A percentile compares a stretch with the other conserved stretches of the same genome.
Evolutionary conservation across 2,329 filamentous ascomycete genomes (phyloP).

Genomic region (Penicillium palitans): DNA sequence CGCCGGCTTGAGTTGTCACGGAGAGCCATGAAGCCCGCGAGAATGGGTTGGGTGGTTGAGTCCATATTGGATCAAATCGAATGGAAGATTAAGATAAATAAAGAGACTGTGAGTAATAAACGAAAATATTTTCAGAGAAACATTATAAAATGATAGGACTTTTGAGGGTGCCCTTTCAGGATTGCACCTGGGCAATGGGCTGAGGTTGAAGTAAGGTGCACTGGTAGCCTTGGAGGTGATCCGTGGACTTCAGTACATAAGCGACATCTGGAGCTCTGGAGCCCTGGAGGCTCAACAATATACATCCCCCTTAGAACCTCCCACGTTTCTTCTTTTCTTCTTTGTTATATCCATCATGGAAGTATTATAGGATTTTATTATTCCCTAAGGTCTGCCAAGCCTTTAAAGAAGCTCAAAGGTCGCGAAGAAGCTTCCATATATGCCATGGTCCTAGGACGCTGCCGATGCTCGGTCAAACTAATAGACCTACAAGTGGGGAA

Average conservation of each 20-base stretch:
- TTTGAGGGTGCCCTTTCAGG: background rate
- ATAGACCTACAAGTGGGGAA: background rate
- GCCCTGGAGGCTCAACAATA: background rate
- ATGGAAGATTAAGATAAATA: background rate
- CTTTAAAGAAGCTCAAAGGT: background rate
- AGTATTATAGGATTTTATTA: no score
- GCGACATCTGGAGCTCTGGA: background rate
- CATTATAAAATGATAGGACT: background rate
- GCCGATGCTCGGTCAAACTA: background rate
- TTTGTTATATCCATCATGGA: background rate
- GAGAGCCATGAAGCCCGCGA: slow-evolving; percentile 26
- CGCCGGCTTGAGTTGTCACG: slow-evolving; percentile 23
- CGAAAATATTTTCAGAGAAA: background rate
- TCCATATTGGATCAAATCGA: slow-evolving; percentile 1
- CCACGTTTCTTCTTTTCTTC: background rate
- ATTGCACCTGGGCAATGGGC: background rate
- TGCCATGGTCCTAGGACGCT: background rate
- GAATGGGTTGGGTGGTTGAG: slow-evolving; percentile 8
- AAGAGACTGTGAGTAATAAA: background rate
- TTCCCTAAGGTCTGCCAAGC: background rate
- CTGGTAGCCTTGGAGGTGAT: background rate
- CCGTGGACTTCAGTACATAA: background rate
- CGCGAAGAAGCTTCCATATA: background rate
- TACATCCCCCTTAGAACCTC: background rate
- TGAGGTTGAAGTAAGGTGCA: background rate